These are phyloP conservation scores for Closterium sp. DNA, from an alignment of 139 green algal genomes.

Conservation along the genomic window DNA sequence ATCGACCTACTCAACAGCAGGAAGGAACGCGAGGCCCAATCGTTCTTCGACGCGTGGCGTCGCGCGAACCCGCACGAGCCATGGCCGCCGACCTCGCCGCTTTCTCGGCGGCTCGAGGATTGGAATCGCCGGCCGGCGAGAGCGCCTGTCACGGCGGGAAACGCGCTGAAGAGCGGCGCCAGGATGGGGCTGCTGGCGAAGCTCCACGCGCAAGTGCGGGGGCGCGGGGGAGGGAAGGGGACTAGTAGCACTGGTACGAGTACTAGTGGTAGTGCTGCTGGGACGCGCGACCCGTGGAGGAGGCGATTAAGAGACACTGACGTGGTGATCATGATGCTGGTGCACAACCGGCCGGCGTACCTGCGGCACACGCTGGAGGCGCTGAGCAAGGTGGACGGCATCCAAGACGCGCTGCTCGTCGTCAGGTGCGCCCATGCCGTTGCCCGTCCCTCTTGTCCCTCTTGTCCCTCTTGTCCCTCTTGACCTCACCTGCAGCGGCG, in stretches of 20 bases:
- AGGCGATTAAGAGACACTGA: not conserved
- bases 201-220: not conserved
- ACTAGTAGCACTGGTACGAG: not conserved
- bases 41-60: not conserved
- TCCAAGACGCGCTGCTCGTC: conserved; percentile 44
- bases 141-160: not conserved
- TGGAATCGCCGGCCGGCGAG: not conserved
- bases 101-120: not conserved
- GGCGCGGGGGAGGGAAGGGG: not conserved
- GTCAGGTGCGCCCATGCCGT: conserved; percentile 21
- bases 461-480: too few species aligned
- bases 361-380: conserved; percentile 16
- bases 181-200: not conserved
- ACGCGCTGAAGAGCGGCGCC: not conserved
- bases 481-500: too few species aligned
- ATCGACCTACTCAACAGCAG: not conserved
- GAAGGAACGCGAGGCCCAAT: not conserved
- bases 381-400: conserved; percentile 31
- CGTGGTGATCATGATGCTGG: conserved; percentile 40
- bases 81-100: conserved; percentile 7
- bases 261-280: not conserved
- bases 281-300: not conserved
- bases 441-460: too few species aligned
- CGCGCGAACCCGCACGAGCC: conserved; percentile 1
- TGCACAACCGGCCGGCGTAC: conserved; percentile 47